phyloP scores from a whole-genome alignment of 306 rosid genomes.

The Trichosanthes truncata region DNA sequence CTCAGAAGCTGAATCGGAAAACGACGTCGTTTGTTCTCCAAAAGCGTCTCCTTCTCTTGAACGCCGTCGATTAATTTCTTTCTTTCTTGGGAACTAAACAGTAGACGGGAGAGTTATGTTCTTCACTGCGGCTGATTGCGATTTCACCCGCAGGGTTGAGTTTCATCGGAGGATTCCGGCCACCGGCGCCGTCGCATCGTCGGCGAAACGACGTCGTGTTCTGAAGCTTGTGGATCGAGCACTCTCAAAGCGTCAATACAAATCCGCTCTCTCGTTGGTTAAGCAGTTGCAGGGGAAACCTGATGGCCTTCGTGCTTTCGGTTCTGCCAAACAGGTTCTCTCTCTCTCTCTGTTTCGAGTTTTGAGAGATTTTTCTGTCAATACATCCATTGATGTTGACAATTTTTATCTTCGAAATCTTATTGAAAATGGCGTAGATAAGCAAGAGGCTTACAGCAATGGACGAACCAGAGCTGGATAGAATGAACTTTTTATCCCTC shows the following conservation, averaged over 20 bases:
- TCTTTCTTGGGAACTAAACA: not conserved
- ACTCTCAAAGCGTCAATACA: constrained; percentile 51
- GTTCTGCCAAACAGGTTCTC: constrained; percentile 74
- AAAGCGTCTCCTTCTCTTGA: not conserved
- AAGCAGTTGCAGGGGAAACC: constrained; percentile 68
- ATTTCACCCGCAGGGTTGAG: not conserved
- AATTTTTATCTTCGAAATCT: not conserved
- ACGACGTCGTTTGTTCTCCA: not conserved
- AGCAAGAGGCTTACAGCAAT: constrained; percentile 69
- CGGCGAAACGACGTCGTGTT: constrained; percentile 25
- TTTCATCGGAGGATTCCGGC: not conserved
- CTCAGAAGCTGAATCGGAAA: not conserved
- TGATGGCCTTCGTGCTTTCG: constrained; percentile 65
- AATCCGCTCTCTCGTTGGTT: constrained; percentile 55
- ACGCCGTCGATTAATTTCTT: not conserved
- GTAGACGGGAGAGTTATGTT: not conserved
- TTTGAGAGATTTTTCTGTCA: not conserved
- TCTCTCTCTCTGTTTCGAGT: not conserved
- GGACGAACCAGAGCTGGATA: constrained; percentile 76
- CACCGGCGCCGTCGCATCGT: not conserved
- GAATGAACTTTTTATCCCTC: constrained; percentile 54
- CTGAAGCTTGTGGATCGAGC: constrained; percentile 60
- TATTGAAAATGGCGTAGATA: constrained; percentile 28
- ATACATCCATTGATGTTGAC: not conserved
- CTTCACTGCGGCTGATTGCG: constrained; percentile 1